A percentile compares a stretch with the other conserved stretches of the same genome.
phyloP scores from a whole-genome alignment of 2,329 filamentous ascomycete species.

The Fusarium temperatum region DNA sequence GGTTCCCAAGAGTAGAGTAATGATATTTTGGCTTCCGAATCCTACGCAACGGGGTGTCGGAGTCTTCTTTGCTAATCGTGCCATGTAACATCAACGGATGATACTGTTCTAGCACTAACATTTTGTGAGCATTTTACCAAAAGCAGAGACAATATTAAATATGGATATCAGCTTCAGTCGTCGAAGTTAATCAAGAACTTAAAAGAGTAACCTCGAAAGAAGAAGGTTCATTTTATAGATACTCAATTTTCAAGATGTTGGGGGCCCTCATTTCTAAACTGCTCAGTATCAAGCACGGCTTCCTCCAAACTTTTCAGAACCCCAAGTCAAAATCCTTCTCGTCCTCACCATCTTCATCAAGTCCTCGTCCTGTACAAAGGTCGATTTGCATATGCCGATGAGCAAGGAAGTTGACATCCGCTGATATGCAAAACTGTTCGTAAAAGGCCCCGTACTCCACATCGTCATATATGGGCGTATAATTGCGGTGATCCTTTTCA shows the following conservation, averaged over 20 bases:
- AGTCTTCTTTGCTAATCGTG: not conserved
- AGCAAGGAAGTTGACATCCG: not conserved
- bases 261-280: not conserved
- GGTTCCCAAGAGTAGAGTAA: not conserved
- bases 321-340: no score
- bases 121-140: not conserved
- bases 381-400: not conserved
- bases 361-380: not conserved
- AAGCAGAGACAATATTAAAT: fast-evolving
- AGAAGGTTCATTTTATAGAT: not conserved
- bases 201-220: fast-evolving
- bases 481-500: no score
- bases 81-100: no score
- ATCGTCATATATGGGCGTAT: no score
- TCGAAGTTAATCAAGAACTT: not conserved
- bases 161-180: fast-evolving
- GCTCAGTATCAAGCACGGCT: not conserved
- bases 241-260: not conserved
- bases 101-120: not conserved
- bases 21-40: fast-evolving
- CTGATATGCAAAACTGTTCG: no score
- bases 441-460: no score
- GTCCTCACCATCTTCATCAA: fast-evolving
- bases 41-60: fast-evolving
- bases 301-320: not conserved